A percentile compares a stretch with the other conserved stretches of the same genome.
These are phyloP conservation scores for Botrytis cinerea DNA, from an alignment of 2,329 filamentous ascomycete species.

Conservation along the genomic window DNA sequence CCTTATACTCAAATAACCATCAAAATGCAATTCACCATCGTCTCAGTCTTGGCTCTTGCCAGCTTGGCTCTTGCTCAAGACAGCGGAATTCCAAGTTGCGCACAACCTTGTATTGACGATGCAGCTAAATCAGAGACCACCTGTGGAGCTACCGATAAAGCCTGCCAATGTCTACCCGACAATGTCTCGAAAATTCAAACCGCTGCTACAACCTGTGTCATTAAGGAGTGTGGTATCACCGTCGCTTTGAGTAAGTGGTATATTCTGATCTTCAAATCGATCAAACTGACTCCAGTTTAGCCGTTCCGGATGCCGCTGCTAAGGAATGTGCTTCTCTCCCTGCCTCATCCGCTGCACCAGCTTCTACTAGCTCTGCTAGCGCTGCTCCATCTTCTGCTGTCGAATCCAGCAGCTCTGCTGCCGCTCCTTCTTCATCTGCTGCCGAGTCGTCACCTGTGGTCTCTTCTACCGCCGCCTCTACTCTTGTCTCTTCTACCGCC, in stretches of 20 bases:
- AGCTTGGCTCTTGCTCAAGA: slow-evolving; percentile 20
- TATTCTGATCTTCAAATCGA: neutral
- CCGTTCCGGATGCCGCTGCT: slow-evolving; percentile 5
- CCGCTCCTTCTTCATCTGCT: slow-evolving; percentile 14
- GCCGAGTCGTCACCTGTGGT: neutral
- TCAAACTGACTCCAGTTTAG: slow-evolving; percentile 5
- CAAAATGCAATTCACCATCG: slow-evolving; percentile 22
- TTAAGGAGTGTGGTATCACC: slow-evolving; percentile 1
- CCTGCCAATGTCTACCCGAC: slow-evolving; percentile 17
- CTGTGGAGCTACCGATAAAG: slow-evolving; percentile 18
- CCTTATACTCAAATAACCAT: neutral
- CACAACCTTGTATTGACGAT: slow-evolving; percentile 16
- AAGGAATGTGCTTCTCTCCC: slow-evolving; percentile 10
- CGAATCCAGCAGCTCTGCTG: neutral
- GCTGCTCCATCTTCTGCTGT: neutral
- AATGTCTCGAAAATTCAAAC: slow-evolving; percentile 15
- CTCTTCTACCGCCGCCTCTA: neutral
- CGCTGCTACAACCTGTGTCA: slow-evolving; percentile 22
- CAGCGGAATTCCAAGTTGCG: slow-evolving; percentile 18
- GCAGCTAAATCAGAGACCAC: slow-evolving; percentile 10
- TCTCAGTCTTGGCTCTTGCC: slow-evolving; percentile 19
- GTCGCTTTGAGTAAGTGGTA: slow-evolving; percentile 20
- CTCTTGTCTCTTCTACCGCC: neutral
- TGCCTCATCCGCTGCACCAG: slow-evolving; percentile 5
- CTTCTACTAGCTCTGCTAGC: slow-evolving; percentile 1